Percentiles rank a stretch among this genome's conserved stretches.
Evolutionary conservation across 1,284 basidiomycete species (phyloP).

Genomic region (Ceratobasidium sp.): DNA sequence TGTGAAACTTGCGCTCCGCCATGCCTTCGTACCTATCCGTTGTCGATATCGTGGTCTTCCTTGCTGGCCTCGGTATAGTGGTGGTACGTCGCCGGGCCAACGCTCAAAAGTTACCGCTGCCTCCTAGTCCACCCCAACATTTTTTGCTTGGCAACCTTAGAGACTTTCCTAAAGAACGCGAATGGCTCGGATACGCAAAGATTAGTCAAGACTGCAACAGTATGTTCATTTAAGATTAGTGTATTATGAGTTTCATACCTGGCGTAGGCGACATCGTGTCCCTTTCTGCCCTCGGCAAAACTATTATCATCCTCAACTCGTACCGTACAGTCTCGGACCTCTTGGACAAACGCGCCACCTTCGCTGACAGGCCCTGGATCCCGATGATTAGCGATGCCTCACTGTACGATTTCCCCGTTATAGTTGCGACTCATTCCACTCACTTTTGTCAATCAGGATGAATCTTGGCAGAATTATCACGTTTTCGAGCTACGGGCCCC

Average conservation of each 20-base stretch:
- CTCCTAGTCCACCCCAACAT: conserved; percentile 11
- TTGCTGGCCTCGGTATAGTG: conserved; percentile 1
- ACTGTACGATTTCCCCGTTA: background rate
- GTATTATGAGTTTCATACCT: background rate
- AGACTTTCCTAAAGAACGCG: conserved; percentile 6
- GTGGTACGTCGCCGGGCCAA: background rate
- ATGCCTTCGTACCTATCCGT: background rate
- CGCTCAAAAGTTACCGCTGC: background rate
- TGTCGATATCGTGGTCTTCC: background rate
- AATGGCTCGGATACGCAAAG: conserved; percentile 20
- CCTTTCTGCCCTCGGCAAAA: conserved; percentile 56
- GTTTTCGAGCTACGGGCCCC: conserved; percentile 9
- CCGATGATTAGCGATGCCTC: conserved; percentile 4
- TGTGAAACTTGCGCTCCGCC: background rate
- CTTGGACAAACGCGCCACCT: conserved; percentile 54
- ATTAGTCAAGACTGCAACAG: conserved; percentile 9
- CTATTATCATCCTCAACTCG: conserved; percentile 58
- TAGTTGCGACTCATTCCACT: background rate
- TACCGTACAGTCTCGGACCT: conserved; percentile 53
- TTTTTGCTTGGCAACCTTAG: conserved; percentile 25
- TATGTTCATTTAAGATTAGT: background rate
- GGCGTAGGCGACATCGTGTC: conserved; percentile 55
- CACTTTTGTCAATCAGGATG: background rate
- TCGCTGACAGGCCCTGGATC: conserved; percentile 53
- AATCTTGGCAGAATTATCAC: conserved; percentile 10